Evolutionary conservation across 2,329 filamentous ascomycete species (phyloP), one percentile per base, ranked within the genome.

Genomic region (Chaetomiaceae sp.): DNA sequence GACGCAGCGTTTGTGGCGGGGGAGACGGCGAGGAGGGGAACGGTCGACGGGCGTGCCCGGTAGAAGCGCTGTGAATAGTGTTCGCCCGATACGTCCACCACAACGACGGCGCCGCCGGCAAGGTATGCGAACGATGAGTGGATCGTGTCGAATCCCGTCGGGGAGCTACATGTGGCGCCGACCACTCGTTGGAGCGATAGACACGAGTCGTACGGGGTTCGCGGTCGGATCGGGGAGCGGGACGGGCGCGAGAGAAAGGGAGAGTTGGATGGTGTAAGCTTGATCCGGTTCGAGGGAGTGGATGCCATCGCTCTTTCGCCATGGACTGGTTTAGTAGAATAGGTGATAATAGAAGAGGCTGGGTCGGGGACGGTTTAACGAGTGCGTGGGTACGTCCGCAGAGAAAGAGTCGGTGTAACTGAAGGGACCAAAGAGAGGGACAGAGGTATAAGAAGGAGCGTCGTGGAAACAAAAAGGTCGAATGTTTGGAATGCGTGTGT

Each of bases 51-150:
- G 27, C 88, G 82, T 35, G 92, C 93, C 64, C 90, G 83, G 72
- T 89, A 97, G 73, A 97, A 97, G 53, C 89, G 85, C 66, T 97
- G 92, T 1, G 78, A 79, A 62, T 78, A 80, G 44, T 73, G 68
- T 64, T 87, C 76, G 45, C 83, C 80, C 57, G 89, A 81, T 46
- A 96, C 76, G 59, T 87, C 84, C 7, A 91, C 89, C 16, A 97
- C 81, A 0, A 99, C 89, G n/a, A 89, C 92, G 38, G 92, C 89
- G 9, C 90, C 93, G 49, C 93, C 93, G 8, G 93, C 92, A 56
- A 90, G 91, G 66, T 95, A 93, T 49, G 90, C 90, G 68, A 97
- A 96, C 44, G 79, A 85, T 12, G 84, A 81, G 35, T 85, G 75
- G 54, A 92, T 82, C 57, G 81, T 84, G 65, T 95, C 90, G 68